Evolutionary conservation across 176 grass and related monocot genomes (phyloP), one percentile per base, ranked within the genome.

Genomic region (Cymbopogon citratus): DNA sequence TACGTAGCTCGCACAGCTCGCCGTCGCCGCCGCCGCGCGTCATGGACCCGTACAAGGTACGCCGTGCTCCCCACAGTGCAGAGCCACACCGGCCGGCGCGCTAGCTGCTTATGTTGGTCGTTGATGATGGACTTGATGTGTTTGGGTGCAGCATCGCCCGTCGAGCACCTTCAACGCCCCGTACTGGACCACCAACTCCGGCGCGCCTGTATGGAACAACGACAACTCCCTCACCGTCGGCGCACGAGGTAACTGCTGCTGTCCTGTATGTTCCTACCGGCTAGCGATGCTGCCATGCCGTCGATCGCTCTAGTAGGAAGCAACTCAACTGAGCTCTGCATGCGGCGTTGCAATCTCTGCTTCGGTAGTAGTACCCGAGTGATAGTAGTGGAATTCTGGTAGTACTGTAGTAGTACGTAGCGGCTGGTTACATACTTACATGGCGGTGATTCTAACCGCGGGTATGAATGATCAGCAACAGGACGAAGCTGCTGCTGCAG

Each of bases 31-130:
- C 54, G 19, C 52, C 27, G 10, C 69, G n/a, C 48, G 49, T 85
- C 90, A 98, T 98, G 95, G 95, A 98, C 81, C 95, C 92, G 1
- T 94, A 98, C 90, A 92, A 94, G 92, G 95, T 98, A 81, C 40
- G 25, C 23, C 23, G 59, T 60, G 57, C 57, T 60, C 57, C 23
- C 10, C 9, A 24, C 54, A 24, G 46, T 24, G 3, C 45, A 48
- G 45, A 48, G 45, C 45, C 14, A 6, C 26, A 28, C 26, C 43
- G 24, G 57, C 12, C n/a, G n/a, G n/a, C n/a, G n/a, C n/a, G n/a
- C n/a, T 18, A 36, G 26, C 54, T 56, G 2, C 2, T 24, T 59
- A 24, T 19, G 9, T 75, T 6, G 13, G 18, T 5, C 5, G 72
- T 31, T 34, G 0, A 9, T 21, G 49, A 25, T n/a, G n/a, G n/a